Percentiles rank a stretch among this genome's conserved stretches.
These are phyloP conservation scores for Hemisphaericaspora xylofermentans DNA, from an alignment of 1,139 yeast genomes.

Conservation along the genomic window DNA sequence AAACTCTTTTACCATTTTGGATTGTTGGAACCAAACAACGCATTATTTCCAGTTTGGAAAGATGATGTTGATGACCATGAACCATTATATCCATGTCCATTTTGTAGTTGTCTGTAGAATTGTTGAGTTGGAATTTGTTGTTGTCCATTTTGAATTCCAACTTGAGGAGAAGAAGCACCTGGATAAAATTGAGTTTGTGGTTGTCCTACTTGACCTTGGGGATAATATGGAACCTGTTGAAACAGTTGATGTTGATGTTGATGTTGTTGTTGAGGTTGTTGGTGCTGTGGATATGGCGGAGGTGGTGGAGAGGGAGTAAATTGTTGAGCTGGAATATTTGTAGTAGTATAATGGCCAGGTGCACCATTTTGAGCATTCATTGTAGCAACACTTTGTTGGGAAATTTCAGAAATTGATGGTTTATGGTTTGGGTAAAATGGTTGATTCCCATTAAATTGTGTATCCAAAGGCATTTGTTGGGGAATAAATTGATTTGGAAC, in stretches of 20 bases:
- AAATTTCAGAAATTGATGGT: conserved; percentile 4
- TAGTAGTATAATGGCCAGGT: conserved; percentile 10
- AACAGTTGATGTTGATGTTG: conserved; percentile 5
- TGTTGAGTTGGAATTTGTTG: neutral
- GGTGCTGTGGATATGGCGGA: conserved; percentile 4
- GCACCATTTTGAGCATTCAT: conserved; percentile 7
- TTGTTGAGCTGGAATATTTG: conserved; percentile 3
- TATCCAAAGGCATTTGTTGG: conserved; percentile 5
- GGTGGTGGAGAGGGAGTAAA: conserved; percentile 1
- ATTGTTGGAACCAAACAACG: conserved; percentile 4
- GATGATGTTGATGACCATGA: conserved; percentile 3
- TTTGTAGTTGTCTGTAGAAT: neutral
- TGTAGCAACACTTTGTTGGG: conserved; percentile 11
- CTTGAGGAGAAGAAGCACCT: neutral
- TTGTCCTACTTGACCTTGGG: neutral
- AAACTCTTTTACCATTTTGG: conserved; percentile 3
- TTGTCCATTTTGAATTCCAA: neutral
- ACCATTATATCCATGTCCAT: conserved; percentile 2
- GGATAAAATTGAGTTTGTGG: neutral
- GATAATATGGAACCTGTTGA: neutral
- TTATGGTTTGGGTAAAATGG: conserved; percentile 6
- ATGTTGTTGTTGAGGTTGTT: conserved; percentile 4
- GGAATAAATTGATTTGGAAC: conserved; percentile 6
- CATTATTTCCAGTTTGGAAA: neutral
- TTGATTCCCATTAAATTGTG: conserved; percentile 6